phyloP scores from a whole-genome alignment of 2,329 filamentous ascomycete genomes.

The Pestalotiopsis sp. region DNA sequence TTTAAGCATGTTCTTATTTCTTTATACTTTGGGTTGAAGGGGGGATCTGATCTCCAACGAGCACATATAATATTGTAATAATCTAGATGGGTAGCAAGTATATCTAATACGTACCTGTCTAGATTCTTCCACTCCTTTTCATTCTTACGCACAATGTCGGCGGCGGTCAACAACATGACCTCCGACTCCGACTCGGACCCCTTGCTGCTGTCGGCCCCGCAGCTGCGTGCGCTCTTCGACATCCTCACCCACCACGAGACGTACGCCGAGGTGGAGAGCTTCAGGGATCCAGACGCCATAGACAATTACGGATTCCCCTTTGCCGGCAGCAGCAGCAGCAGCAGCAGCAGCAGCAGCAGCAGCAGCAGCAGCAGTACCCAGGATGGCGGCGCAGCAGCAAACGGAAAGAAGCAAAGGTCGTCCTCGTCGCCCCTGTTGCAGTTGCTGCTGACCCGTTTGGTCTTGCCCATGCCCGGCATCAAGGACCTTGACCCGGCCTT shows the following conservation, averaged over 20 bases:
- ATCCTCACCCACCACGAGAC: conserved; percentile 61
- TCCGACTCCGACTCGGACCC: neutral
- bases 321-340: conserved; percentile 22
- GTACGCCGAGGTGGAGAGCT: conserved; percentile 69
- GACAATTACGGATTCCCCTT: conserved; percentile 72
- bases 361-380: neutral
- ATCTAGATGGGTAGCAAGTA: neutral
- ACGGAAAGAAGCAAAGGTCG: conserved; percentile 18
- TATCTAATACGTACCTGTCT: neutral
- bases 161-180: too few species aligned
- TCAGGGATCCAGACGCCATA: conserved; percentile 66
- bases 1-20: neutral
- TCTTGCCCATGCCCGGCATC: conserved; percentile 66
- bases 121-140: too few species aligned
- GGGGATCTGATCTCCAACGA: neutral
- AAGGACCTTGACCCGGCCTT: conserved; percentile 62
- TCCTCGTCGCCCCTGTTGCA: conserved; percentile 68
- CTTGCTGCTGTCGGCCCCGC: conserved; percentile 31
- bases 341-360: too few species aligned
- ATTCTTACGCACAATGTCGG: too few species aligned
- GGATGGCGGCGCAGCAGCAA: conserved; percentile 22
- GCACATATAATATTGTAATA: neutral
- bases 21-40: neutral
- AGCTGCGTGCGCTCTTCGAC: conserved; percentile 56
- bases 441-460: conserved; percentile 63